Conservation (phyloP, 1,284 basidiomycete genomes). For the Pseudozyma thailandica region DNA sequence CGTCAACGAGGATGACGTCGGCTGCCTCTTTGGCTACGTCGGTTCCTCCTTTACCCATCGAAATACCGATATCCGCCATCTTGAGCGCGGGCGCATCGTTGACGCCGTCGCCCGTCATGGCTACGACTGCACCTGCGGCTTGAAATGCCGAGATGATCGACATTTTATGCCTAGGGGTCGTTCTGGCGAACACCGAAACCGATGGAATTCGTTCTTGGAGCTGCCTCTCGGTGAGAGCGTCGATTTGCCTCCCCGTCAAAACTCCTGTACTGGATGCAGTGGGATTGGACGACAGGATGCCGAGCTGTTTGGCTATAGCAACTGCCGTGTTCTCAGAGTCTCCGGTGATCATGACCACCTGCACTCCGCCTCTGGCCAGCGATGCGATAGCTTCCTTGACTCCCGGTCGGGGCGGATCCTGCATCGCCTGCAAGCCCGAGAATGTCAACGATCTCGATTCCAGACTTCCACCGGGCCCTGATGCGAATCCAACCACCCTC, state of each 20-base stretch:
- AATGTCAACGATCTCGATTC: slow-evolving; percentile 78
- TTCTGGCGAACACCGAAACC: slow-evolving; percentile 90
- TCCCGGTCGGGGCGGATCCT: slow-evolving; percentile 91
- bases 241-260: slow-evolving; percentile 87
- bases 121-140: slow-evolving; percentile 85
- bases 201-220: slow-evolving; percentile 82
- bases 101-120: slow-evolving; percentile 98
- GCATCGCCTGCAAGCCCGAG: slow-evolving; percentile 92
- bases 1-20: slow-evolving; percentile 95
- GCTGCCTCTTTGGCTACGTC: slow-evolving; percentile 99
- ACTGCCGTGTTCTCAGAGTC: slow-evolving; percentile 91
- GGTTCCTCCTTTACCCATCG: slow-evolving; percentile 95
- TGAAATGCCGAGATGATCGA: slow-evolving; percentile 93
- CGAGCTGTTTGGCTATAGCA: slow-evolving; percentile 88
- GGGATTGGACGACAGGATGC: slow-evolving; percentile 71
- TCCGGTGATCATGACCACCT: slow-evolving; percentile 98
- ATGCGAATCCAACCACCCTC: slow-evolving; percentile 89
- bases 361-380: slow-evolving; percentile 85
- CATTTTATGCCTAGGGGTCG: slow-evolving; percentile 97
- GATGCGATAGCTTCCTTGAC: slow-evolving; percentile 86
- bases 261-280: slow-evolving; percentile 67
- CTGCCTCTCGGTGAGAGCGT: slow-evolving; percentile 78
- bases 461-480: slow-evolving; percentile 70
- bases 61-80: slow-evolving; percentile 97
- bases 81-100: slow-evolving; percentile 97